Conservation (phyloP, 768 basidiomycete species). For the Tephrocybe sp. region DNA sequence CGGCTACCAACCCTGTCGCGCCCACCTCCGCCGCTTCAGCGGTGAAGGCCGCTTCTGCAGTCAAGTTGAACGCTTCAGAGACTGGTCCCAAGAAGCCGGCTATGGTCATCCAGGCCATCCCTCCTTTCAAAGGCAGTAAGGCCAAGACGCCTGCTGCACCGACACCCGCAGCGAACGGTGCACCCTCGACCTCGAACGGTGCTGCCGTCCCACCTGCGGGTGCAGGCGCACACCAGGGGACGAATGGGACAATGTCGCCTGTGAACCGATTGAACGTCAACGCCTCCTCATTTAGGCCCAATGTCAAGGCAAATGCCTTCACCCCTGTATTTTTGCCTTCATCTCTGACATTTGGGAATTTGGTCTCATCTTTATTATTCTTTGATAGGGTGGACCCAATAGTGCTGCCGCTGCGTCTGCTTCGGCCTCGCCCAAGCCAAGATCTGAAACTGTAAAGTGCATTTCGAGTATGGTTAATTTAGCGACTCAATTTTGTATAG, state of each 20-base stretch:
- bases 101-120: conserved; percentile 89
- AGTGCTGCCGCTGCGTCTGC: conserved; percentile 40
- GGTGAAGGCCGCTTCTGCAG: conserved; percentile 26
- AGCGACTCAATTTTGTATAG: conserved; percentile 29
- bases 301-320: conserved; percentile 74
- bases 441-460: conserved; percentile 50
- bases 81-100: conserved; percentile 42
- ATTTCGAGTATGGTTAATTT: not conserved
- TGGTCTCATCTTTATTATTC: conserved; percentile 19
- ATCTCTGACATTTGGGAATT: conserved; percentile 18
- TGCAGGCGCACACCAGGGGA: conserved; percentile 12
- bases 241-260: conserved; percentile 46
- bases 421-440: conserved; percentile 61
- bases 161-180: conserved; percentile 28
- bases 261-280: conserved; percentile 77
- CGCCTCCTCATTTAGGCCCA: conserved; percentile 90
- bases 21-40: conserved; percentile 19
- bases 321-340: conserved; percentile 52
- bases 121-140: conserved; percentile 79
- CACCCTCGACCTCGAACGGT: conserved; percentile 22
- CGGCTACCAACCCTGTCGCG: conserved; percentile 23
- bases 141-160: conserved; percentile 23
- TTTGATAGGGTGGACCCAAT: conserved; percentile 43
- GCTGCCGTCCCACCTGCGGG: conserved; percentile 14
- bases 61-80: conserved; percentile 29